phyloP scores from a whole-genome alignment of 2,329 filamentous ascomycete genomes.

The Phialophora tarda region DNA sequence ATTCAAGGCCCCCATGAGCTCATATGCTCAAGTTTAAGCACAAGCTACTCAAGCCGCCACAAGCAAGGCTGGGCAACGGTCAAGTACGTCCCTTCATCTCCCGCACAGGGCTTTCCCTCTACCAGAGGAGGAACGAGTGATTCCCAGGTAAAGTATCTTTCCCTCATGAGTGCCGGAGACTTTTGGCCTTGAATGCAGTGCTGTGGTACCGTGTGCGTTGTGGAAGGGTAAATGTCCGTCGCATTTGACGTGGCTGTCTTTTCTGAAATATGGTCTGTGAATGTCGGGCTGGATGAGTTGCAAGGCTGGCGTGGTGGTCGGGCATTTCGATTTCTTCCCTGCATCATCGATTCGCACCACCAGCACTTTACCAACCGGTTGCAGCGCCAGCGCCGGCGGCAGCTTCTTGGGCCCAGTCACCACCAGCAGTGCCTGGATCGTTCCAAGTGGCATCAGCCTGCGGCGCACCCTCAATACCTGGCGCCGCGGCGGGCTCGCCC shows the following conservation, averaged over 20 bases:
- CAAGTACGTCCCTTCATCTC: slow-evolving; percentile 77
- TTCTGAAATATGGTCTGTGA: background rate
- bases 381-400: slow-evolving; percentile 45
- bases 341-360: background rate
- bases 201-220: slow-evolving; percentile 27
- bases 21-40: background rate
- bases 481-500: slow-evolving; percentile 64
- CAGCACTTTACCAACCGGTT: slow-evolving; percentile 43
- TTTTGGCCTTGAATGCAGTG: slow-evolving; percentile 33
- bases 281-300: background rate
- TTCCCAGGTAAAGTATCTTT: slow-evolving; percentile 83
- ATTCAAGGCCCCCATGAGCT: background rate
- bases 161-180: slow-evolving; percentile 90
- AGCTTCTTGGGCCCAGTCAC: slow-evolving; percentile 53
- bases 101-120: slow-evolving; percentile 99
- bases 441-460: slow-evolving; percentile 64
- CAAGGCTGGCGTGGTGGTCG: background rate
- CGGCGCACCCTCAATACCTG: slow-evolving; percentile 67
- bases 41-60: background rate
- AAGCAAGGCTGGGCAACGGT: slow-evolving; percentile 69
- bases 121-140: slow-evolving; percentile 47
- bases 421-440: slow-evolving; percentile 57
- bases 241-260: background rate
- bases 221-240: background rate
- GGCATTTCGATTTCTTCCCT: background rate